phyloP scores from a whole-genome alignment of 1,139 yeast genomes.

The Pichia norvegensis region DNA sequence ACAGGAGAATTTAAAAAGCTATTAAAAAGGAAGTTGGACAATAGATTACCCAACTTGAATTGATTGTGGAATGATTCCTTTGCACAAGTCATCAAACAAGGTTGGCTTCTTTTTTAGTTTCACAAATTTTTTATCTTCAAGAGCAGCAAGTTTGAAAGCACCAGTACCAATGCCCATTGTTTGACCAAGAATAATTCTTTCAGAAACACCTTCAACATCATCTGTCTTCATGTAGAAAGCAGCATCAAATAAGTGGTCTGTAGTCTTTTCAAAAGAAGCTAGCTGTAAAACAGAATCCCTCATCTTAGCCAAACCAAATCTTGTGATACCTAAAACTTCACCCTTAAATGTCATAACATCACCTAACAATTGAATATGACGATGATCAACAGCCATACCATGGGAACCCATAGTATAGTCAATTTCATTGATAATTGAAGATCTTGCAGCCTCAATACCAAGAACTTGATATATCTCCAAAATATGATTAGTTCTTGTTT shows the following conservation, averaged over 20 bases:
- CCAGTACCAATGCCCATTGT: constrained; percentile 98
- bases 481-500: constrained; percentile 86
- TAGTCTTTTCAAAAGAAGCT: constrained; percentile 96
- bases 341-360: constrained; percentile 99
- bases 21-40: not conserved
- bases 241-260: constrained; percentile 97
- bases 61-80: constrained; percentile 19
- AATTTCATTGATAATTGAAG: constrained; percentile 87
- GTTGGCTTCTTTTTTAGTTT: constrained; percentile 44
- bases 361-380: constrained; percentile 94
- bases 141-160: constrained; percentile 75
- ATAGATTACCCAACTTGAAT: constrained; percentile 14
- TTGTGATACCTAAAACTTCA: constrained; percentile 93
- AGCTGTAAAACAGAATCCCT: constrained; percentile 94
- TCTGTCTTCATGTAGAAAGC: constrained; percentile 97
- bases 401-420: constrained; percentile 98
- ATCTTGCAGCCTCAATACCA: constrained; percentile 97
- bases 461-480: constrained; percentile 82
- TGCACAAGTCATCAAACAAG: constrained; percentile 51
- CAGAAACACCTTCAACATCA: constrained; percentile 94
- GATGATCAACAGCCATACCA: constrained; percentile 99
- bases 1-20: not conserved
- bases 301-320: constrained; percentile 97
- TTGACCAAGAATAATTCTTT: constrained; percentile 95
- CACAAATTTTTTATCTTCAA: constrained; percentile 37